Percentiles rank a stretch among this genome's conserved stretches.
phyloP scores from a whole-genome alignment of 2,329 filamentous ascomycete genomes.

The Thelonectria olida region DNA sequence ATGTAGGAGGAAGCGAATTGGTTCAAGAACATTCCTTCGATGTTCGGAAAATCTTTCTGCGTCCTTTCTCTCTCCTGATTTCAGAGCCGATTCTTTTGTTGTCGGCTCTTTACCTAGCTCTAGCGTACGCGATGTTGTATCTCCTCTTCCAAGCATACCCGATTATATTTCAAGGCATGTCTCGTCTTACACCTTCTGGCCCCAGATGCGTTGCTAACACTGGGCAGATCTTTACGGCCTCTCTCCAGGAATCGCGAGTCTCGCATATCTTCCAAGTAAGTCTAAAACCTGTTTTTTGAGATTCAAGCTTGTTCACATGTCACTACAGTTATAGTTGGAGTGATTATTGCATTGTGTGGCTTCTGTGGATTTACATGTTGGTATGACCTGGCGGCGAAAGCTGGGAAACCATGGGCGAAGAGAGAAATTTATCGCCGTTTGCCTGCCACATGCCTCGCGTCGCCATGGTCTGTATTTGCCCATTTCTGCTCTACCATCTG shows the following conservation, averaged over 20 bases:
- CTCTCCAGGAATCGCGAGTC: conserved; percentile 54
- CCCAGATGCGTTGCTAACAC: no score
- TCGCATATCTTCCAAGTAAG: conserved; percentile 59
- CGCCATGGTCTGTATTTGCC: conserved; percentile 63
- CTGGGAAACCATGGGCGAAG: conserved; percentile 42
- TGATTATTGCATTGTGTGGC: conserved; percentile 32
- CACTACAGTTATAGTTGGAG: conserved; percentile 28
- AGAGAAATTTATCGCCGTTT: conserved; percentile 46
- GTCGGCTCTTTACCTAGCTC: conserved; percentile 58
- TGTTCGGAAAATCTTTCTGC: conserved; percentile 56
- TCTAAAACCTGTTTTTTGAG: no score
- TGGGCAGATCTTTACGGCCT: conserved; percentile 55
- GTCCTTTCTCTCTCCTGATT: conserved; percentile 58
- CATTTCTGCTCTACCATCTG: conserved; percentile 51
- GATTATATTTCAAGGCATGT: conserved; percentile 60
- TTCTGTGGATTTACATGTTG: conserved; percentile 41
- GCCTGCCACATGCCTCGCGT: conserved; percentile 63
- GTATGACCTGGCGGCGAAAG: conserved; percentile 36
- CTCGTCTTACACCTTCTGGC: no score
- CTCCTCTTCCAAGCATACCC: conserved; percentile 63
- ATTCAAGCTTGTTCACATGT: no score
- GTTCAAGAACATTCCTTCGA: conserved; percentile 51
- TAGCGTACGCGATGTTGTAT: conserved; percentile 61
- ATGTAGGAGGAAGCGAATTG: no score
- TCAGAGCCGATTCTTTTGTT: conserved; percentile 60